Conservation (phyloP, 306 rosid genomes). For the Acacia confusa region DNA sequence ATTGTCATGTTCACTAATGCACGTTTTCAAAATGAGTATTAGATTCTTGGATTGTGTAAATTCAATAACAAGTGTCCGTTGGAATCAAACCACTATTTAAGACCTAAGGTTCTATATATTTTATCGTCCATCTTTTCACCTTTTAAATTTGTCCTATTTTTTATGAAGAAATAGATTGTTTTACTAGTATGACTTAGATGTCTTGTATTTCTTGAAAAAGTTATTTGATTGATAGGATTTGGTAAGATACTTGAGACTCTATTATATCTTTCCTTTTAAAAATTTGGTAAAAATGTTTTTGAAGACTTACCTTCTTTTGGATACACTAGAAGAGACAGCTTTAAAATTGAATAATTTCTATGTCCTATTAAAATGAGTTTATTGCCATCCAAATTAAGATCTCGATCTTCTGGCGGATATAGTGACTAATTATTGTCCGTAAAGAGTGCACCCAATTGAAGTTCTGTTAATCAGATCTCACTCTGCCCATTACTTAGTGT, state of each 20-base stretch:
- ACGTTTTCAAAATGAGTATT: not conserved
- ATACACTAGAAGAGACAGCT: not conserved
- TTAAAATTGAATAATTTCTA: not conserved
- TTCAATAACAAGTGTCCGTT: not conserved
- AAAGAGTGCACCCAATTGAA: not conserved
- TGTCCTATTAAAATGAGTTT: not conserved
- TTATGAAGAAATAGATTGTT: too few relatives aligned
- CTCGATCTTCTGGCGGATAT: conserved; percentile 11
- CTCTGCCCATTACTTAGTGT: not conserved
- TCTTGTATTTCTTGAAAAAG: not conserved
- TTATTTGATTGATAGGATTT: not conserved
- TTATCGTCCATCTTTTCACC: not conserved
- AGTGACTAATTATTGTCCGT: not conserved
- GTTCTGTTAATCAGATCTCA: conserved; percentile 2
- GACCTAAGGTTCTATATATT: not conserved
- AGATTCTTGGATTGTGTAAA: not conserved
- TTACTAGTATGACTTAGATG: too few relatives aligned
- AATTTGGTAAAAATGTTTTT: not conserved
- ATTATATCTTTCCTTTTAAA: not conserved
- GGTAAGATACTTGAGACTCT: not conserved
- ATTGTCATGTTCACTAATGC: not conserved
- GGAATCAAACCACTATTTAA: not conserved
- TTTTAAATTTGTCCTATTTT: not conserved
- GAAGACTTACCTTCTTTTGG: not conserved
- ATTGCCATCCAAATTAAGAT: conserved; percentile 6